Evolutionary conservation across 2,329 filamentous ascomycete species (phyloP), one percentile per base, ranked within the genome.

Genomic region (Leptodontidium sp.): DNA sequence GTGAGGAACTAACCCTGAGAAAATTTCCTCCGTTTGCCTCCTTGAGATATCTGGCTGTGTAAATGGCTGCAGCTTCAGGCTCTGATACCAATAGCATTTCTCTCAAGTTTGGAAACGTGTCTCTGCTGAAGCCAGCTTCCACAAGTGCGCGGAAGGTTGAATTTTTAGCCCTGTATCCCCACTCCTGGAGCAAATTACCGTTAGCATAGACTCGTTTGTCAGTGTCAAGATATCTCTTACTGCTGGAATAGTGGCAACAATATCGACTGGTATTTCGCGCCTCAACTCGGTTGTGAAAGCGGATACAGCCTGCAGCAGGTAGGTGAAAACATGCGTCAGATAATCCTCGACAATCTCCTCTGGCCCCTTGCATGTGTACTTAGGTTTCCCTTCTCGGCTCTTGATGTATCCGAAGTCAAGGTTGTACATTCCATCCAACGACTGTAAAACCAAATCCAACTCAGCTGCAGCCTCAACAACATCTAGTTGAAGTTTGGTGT

Each of bases 401-500:
- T 66, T 72, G 11, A 78, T 65, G 47, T 77, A 65, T 21, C 71
- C 50, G 59, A 78, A 76, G 43, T 71, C 64, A 0, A 78, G 71
- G 59, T 78, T 72, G n/a, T 71, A 70, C 71, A 76, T 78, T 11
- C 77, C 76, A 43, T 79, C 74, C 50, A 79, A 61, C 8, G 71
- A 61, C 47, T 77, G 69, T 4, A 77, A 32, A 9, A 76, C 75
- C 61, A 75, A 66, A 15, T 79, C 75, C 2, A 79, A 68, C 64
- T 78, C 77, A 3, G 73, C 72, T 9, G 68, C 64, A 7, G 68
- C 67, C 17, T 68, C 57, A 26, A 74, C 69, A 15, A 74, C 62
- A n/a, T 76, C 76, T 7, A 79, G 70, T 59, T 78, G 75, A 2
- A 78, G 68, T 52, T 79, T 79, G 1, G 76, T 79, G 61, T 78